Conservation (phyloP, 23 red algal genomes). For the Pyropia haitanensis region DNA sequence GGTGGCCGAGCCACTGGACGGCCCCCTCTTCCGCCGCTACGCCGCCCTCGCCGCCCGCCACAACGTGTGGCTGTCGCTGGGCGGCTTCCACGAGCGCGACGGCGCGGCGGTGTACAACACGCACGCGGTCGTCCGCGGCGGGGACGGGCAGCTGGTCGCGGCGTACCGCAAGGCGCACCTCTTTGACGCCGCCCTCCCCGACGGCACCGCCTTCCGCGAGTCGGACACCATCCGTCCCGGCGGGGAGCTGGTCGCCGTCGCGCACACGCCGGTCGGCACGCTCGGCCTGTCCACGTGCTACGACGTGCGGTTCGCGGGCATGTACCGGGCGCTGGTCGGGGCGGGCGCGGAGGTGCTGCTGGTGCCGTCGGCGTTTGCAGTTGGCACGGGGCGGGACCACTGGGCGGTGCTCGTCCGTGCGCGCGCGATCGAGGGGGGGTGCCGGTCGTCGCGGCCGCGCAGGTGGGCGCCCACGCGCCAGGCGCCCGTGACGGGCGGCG, state of each 20-base stretch:
- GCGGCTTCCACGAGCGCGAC: constrained; percentile 49
- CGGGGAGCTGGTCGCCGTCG: constrained; percentile 2
- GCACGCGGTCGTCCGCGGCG: constrained; percentile 18
- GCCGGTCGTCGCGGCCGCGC: constrained; percentile 47
- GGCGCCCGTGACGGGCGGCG: constrained; percentile 8
- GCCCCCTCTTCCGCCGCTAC: constrained; percentile 29
- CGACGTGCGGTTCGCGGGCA: constrained; percentile 48
- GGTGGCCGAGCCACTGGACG: constrained; percentile 27
- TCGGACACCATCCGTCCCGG: constrained; percentile 25
- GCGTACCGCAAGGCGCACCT: constrained; percentile 65
- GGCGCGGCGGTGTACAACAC: constrained; percentile 37
- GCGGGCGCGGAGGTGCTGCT: constrained; percentile 36
- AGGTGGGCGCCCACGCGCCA: constrained; percentile 20
- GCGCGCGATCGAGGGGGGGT: constrained; percentile 49
- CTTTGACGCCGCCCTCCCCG: constrained; percentile 25
- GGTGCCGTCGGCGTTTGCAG: constrained; percentile 39
- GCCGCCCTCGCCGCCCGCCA: constrained; percentile 30
- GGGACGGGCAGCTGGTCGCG: constrained; percentile 14
- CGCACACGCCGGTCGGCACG: constrained; percentile 47
- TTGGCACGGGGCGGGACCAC: constrained; percentile 35
- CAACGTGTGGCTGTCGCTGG: constrained; percentile 49
- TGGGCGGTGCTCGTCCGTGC: constrained; percentile 53
- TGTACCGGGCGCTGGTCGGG: constrained; percentile 25
- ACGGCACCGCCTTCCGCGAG: constrained; percentile 18
- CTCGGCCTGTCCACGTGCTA: constrained; percentile 60